These are phyloP conservation scores for Xylariaceae sp. DNA, from an alignment of 2,329 filamentous ascomycete genomes.

Conservation along the genomic window DNA sequence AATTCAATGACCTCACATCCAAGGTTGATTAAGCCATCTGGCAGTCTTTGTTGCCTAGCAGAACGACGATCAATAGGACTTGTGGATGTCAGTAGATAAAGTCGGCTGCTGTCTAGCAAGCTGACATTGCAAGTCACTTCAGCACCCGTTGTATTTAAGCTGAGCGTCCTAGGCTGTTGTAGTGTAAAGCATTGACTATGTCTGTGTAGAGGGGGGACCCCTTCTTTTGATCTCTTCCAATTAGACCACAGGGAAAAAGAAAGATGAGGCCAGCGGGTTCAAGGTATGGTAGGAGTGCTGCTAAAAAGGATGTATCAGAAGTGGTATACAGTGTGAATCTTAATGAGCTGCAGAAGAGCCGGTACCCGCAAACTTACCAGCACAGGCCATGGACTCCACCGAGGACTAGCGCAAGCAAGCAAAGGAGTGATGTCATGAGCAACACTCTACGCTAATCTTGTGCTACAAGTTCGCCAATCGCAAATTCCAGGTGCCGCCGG, in stretches of 20 bases:
- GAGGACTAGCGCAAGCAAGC: constrained; percentile 13
- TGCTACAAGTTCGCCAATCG: constrained; percentile 27
- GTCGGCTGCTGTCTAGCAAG: constrained; percentile 2
- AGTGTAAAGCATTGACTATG: too few relatives aligned
- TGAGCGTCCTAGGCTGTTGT: background rate
- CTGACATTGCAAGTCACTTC: too few relatives aligned
- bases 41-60: background rate
- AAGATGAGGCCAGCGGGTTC: background rate
- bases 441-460: constrained; percentile 29
- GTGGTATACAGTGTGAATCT: constrained; percentile 11
- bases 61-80: too few relatives aligned
- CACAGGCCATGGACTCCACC: constrained; percentile 12
- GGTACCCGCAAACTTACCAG: constrained; percentile 3
- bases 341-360: background rate
- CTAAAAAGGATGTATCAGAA: background rate
- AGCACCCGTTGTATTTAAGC: too few relatives aligned
- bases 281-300: background rate
- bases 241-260: background rate
- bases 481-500: constrained; percentile 14
- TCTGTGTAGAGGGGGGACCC: too few relatives aligned
- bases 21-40: constrained; percentile 3
- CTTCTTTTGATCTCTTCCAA: background rate
- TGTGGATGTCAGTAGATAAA: too few relatives aligned
- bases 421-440: constrained; percentile 28
- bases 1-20: constrained; percentile 17